Percentiles rank a stretch among this genome's conserved stretches.
phyloP scores from a whole-genome alignment of 352 stramenopile genomes.

The Pythium aquatile region DNA sequence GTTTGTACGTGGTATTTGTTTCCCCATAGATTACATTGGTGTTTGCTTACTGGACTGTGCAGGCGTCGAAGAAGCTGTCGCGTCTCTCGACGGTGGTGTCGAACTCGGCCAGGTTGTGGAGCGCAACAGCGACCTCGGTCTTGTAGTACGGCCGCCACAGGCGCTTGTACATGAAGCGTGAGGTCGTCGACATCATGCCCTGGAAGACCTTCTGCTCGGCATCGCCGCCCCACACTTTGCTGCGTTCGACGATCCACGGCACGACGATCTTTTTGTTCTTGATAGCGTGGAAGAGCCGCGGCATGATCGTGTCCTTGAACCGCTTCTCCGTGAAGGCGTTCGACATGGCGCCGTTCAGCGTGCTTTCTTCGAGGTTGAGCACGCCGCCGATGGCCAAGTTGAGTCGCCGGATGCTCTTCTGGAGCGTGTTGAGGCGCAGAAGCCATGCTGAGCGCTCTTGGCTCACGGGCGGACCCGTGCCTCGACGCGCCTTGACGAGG shows the following conservation, averaged over 20 bases:
- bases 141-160: slow-evolving; percentile 84
- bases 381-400: slow-evolving; percentile 64
- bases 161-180: slow-evolving; percentile 81
- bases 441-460: slow-evolving; percentile 54
- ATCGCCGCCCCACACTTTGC: slow-evolving; percentile 80
- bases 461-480: slow-evolving; percentile 14
- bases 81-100: slow-evolving; percentile 22
- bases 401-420: slow-evolving; percentile 63
- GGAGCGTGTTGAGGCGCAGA: slow-evolving; percentile 57
- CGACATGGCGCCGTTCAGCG: slow-evolving; percentile 55
- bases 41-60: slow-evolving; percentile 24
- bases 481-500: slow-evolving; percentile 34
- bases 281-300: slow-evolving; percentile 71
- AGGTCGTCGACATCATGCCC: slow-evolving; percentile 70
- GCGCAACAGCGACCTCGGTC: slow-evolving; percentile 69
- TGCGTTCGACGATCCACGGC: slow-evolving; percentile 83
- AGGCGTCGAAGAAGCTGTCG: slow-evolving; percentile 21
- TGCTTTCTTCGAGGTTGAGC: slow-evolving; percentile 77
- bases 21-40: slow-evolving; percentile 23
- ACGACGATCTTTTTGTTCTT: slow-evolving; percentile 80
- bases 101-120: slow-evolving; percentile 83
- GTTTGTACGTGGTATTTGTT: neutral
- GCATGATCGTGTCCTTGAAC: slow-evolving; percentile 76
- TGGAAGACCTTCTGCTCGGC: slow-evolving; percentile 66
- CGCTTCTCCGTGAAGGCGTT: slow-evolving; percentile 67